Evolutionary conservation across 1,139 yeast genomes (phyloP).

Genomic region (Geotrichum restrictum): DNA sequence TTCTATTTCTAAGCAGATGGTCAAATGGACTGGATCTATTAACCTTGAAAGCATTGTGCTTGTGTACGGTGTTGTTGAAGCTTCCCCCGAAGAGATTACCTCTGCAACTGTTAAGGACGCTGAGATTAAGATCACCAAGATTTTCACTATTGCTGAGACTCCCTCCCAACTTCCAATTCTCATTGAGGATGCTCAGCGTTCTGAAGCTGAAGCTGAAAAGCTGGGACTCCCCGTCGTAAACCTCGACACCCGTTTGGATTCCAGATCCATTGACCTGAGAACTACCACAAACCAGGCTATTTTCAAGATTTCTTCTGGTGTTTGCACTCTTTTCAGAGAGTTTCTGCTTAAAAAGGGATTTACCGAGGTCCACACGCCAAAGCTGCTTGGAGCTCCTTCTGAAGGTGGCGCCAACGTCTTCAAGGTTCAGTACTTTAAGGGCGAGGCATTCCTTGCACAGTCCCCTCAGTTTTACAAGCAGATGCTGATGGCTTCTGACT

Average conservation of each 20-base stretch:
- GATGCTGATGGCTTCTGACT: slow-evolving; percentile 96
- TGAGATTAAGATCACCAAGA: slow-evolving; percentile 72
- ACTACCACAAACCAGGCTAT: slow-evolving; percentile 97
- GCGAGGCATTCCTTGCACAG: slow-evolving; percentile 91
- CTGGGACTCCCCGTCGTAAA: slow-evolving; percentile 89
- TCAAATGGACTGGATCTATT: slow-evolving; percentile 87
- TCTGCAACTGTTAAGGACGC: slow-evolving; percentile 89
- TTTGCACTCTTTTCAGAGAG: slow-evolving; percentile 83
- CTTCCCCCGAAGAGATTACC: slow-evolving; percentile 82
- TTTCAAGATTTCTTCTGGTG: slow-evolving; percentile 89
- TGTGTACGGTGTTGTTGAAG: slow-evolving; percentile 78
- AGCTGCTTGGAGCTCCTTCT: slow-evolving; percentile 88
- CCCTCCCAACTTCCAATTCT: slow-evolving; percentile 91
- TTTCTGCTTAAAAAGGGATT: slow-evolving; percentile 65
- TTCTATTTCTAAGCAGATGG: slow-evolving; percentile 86
- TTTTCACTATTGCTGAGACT: slow-evolving; percentile 76
- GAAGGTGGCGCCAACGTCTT: slow-evolving; percentile 98
- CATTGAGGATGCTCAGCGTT: slow-evolving; percentile 93
- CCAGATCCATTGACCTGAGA: slow-evolving; percentile 93
- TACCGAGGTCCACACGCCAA: slow-evolving; percentile 93
- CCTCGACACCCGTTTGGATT: slow-evolving; percentile 91
- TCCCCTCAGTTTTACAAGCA: slow-evolving; percentile 98
- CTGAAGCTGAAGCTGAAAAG: slow-evolving; percentile 92
- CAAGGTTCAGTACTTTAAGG: slow-evolving; percentile 87
- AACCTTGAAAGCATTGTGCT: slow-evolving; percentile 87